Conservation (phyloP, 2,329 filamentous ascomycete genomes). For the Colletotrichum caudatum region DNA sequence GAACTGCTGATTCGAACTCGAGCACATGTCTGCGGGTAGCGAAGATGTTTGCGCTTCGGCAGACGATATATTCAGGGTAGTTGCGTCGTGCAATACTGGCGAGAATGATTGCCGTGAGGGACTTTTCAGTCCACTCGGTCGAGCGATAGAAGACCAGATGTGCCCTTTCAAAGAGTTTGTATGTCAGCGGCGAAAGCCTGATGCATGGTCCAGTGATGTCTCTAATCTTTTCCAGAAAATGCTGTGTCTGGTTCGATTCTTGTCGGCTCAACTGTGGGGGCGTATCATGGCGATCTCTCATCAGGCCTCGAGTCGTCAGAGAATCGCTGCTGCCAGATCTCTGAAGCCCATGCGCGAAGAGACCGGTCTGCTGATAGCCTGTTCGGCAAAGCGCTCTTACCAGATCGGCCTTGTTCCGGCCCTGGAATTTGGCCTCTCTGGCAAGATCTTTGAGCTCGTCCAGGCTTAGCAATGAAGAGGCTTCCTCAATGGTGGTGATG, state of each 20-base stretch:
- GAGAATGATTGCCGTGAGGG: conserved; percentile 92
- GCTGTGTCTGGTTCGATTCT: conserved; percentile 73
- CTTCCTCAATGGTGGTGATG: conserved; percentile 85
- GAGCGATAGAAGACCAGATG: conserved; percentile 97
- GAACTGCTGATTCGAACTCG: conserved; percentile 89
- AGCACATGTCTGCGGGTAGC: conserved; percentile 78
- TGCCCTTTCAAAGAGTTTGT: conserved; percentile 91
- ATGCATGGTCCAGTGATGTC: conserved; percentile 85
- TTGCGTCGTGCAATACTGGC: conserved; percentile 89
- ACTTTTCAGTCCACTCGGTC: conserved; percentile 97
- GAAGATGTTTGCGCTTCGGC: conserved; percentile 90
- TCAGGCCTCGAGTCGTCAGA: conserved; percentile 56
- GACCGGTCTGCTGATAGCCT: conserved; percentile 79
- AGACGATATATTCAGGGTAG: conserved; percentile 92
- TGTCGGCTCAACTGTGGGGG: conserved; percentile 47
- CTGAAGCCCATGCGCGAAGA: conserved; percentile 77
- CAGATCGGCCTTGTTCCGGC: conserved; percentile 88
- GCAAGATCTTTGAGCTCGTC: conserved; percentile 89
- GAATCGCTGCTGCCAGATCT: conserved; percentile 73
- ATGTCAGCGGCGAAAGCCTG: conserved; percentile 76
- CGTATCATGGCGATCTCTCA: conserved; percentile 48
- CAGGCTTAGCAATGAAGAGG: conserved; percentile 82
- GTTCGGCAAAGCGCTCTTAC: conserved; percentile 78
- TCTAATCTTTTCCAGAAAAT: conserved; percentile 84
- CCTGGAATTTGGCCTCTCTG: conserved; percentile 87